phyloP scores from a whole-genome alignment of 1,284 basidiomycete species.

The Entoloma clypeatum region DNA sequence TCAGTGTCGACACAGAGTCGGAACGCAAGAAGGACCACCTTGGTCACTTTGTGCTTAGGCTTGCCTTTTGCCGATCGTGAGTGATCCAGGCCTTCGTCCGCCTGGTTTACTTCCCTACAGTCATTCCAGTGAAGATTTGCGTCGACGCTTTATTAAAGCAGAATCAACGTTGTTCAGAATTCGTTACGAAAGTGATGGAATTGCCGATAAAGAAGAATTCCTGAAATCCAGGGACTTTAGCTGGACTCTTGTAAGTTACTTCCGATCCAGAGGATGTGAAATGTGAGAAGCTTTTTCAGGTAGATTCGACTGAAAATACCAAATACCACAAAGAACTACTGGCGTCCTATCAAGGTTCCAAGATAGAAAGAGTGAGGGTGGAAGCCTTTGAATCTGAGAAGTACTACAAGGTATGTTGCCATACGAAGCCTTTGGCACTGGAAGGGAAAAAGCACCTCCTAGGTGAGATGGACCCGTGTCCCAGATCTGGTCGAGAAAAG shows the following conservation, averaged over 20 bases:
- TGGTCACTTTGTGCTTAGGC: slow-evolving; percentile 90
- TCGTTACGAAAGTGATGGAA: slow-evolving; percentile 75
- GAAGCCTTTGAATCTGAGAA: slow-evolving; percentile 43
- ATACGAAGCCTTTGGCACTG: background rate
- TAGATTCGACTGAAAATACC: slow-evolving; percentile 58
- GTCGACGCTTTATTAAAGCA: slow-evolving; percentile 86
- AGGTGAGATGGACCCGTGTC: slow-evolving; percentile 86
- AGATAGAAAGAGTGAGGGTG: slow-evolving; percentile 27
- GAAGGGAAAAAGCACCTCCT: background rate
- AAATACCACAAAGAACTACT: slow-evolving; percentile 50
- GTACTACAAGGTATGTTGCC: slow-evolving; percentile 62
- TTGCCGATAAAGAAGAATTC: slow-evolving; percentile 65
- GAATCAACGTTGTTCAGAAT: slow-evolving; percentile 85
- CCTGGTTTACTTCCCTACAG: background rate
- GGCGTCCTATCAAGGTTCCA: slow-evolving; percentile 37
- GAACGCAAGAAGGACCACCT: slow-evolving; percentile 87
- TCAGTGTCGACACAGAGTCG: slow-evolving; percentile 44
- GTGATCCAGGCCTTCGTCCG: slow-evolving; percentile 31
- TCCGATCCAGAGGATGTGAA: background rate
- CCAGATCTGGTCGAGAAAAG: slow-evolving; percentile 88
- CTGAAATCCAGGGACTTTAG: slow-evolving; percentile 75
- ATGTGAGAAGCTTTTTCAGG: slow-evolving; percentile 35
- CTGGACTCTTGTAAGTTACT: slow-evolving; percentile 60
- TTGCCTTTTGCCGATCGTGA: slow-evolving; percentile 96
- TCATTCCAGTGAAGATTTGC: slow-evolving; percentile 77